A percentile compares a stretch with the other conserved stretches of the same genome.
These are phyloP conservation scores for Coniophora puteana DNA, from an alignment of 1,284 basidiomycete species.

Conservation along the genomic window DNA sequence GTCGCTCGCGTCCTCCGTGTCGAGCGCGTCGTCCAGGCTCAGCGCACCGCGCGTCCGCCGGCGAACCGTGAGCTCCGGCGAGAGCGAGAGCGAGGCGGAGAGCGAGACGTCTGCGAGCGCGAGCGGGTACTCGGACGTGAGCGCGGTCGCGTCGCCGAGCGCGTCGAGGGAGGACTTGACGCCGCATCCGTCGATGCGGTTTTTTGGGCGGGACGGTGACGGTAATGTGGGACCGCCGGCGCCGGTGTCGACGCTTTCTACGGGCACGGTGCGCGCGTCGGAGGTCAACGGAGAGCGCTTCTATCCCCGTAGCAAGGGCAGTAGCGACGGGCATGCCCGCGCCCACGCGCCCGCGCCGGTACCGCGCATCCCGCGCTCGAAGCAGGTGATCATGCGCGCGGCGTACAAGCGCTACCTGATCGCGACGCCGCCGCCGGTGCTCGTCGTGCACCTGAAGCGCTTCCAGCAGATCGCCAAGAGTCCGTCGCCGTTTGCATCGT, in stretches of 20 bases:
- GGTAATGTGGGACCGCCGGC: slow-evolving; percentile 17
- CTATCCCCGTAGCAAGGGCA: no score
- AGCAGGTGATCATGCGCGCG: slow-evolving; percentile 71
- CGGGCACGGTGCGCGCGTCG: no score
- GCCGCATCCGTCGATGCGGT: slow-evolving; percentile 13
- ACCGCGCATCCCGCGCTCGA: slow-evolving; percentile 43
- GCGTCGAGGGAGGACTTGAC: slow-evolving; percentile 19
- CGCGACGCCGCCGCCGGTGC: slow-evolving; percentile 78
- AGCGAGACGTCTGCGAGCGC: slow-evolving; percentile 26
- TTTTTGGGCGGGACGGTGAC: slow-evolving; percentile 3
- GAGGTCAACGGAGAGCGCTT: no score
- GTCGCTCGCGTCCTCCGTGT: slow-evolving; percentile 12
- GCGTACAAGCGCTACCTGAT: slow-evolving; percentile 95
- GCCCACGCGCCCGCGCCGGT: no score
- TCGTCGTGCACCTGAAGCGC: slow-evolving; percentile 91
- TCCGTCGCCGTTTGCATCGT: slow-evolving; percentile 47
- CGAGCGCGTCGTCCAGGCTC: slow-evolving; percentile 28
- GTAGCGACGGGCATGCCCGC: no score
- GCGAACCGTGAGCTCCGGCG: slow-evolving; percentile 36
- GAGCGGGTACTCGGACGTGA: slow-evolving; percentile 35
- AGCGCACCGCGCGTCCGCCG: no score
- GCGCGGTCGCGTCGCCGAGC: slow-evolving; percentile 32
- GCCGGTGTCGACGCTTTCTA: no score
- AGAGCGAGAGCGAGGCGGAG: slow-evolving; percentile 37
- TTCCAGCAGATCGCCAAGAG: slow-evolving; percentile 78